Evolutionary conservation across 208 protist species (phyloP), one percentile per base, ranked within the genome.

Genomic region (Acanthamoeba royreba): DNA sequence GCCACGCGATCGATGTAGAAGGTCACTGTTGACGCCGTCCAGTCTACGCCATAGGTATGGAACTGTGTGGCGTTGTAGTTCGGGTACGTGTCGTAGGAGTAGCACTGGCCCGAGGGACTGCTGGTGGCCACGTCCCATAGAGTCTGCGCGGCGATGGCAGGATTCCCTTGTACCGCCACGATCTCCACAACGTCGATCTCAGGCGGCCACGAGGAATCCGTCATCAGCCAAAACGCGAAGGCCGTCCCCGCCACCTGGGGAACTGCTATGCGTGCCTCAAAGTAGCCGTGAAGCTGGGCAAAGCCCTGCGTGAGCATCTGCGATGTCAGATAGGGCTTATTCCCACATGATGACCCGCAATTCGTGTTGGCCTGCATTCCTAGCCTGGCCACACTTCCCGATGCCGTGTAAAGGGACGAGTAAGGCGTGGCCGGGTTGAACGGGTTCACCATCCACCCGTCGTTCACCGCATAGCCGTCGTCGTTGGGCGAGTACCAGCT

Each of bases 401-500:
- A 17, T 5, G 66, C 66, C 11, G 66, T 79, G 66, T 79, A 79
- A 22, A 79, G 66, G 15, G 66, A 79, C 17, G 38, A 31, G 66
- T 79, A 79, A 40, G 66, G 66, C 38, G 66, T 79, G 35, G 66
- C 66, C 35, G 66, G 66, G 66, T 79, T 79, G 66, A 79, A 79
- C 4, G 66, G 66, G 66, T 79, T 79, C 38, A 46, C 38, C 35
- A 79, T 79, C 66, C 66, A 79, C 38, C 15, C 66, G 35, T n/a
- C 7, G 38, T 79, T 79, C 66, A 79, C 66, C 66, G 66, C 3
- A 40, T 79, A 79, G 38, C 66, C 66, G 38, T 79, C 66, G 38
- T 79, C 66, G 66, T 79, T 79, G 66, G 66, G 66, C 38, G 66
- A 79, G 66, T 79, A 79, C 66, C 66, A 79, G 38, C 66, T 79